Conservation (phyloP, 2,329 filamentous ascomycete genomes). For the Hawksworthiomyces lignivorus region DNA sequence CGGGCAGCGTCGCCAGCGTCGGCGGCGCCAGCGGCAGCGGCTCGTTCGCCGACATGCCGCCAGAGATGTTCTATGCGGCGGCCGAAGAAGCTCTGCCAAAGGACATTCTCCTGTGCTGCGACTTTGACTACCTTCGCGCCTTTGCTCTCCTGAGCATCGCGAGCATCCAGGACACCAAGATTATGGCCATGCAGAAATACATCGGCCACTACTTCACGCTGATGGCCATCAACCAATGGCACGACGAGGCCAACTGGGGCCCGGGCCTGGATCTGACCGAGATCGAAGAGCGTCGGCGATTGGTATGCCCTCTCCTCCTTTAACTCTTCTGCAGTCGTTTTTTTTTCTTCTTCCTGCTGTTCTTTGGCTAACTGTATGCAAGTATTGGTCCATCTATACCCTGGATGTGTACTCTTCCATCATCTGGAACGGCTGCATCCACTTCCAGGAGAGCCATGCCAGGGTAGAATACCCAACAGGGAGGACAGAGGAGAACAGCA, state of each 20-base stretch:
- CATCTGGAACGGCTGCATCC: conserved; percentile 41
- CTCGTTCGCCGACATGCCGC: conserved; percentile 9
- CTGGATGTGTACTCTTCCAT: conserved; percentile 47
- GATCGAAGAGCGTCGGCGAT: conserved; percentile 16
- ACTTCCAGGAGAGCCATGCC: conserved; percentile 36
- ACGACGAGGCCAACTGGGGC: conserved; percentile 20
- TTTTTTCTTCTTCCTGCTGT: background rate
- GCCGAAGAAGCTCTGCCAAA: conserved; percentile 19
- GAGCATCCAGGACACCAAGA: conserved; percentile 20
- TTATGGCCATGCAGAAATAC: conserved; percentile 20
- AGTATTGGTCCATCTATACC: conserved; percentile 52
- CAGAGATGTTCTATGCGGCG: conserved; percentile 18
- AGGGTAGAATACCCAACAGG: conserved; percentile 39
- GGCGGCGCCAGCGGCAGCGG: background rate
- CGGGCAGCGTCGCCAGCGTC: conserved; percentile 1
- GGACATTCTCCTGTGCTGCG: conserved; percentile 15
- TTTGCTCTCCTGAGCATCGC: conserved; percentile 18
- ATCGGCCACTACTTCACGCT: conserved; percentile 20
- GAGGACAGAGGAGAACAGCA: background rate
- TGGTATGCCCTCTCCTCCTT: conserved; percentile 7
- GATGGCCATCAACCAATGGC: conserved; percentile 20
- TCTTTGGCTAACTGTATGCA: background rate
- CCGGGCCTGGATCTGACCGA: conserved; percentile 11
- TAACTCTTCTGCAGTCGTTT: no score
- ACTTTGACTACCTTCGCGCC: conserved; percentile 19